Conservation (phyloP, 306 rosid species). For the Lupinus albus region DNA sequence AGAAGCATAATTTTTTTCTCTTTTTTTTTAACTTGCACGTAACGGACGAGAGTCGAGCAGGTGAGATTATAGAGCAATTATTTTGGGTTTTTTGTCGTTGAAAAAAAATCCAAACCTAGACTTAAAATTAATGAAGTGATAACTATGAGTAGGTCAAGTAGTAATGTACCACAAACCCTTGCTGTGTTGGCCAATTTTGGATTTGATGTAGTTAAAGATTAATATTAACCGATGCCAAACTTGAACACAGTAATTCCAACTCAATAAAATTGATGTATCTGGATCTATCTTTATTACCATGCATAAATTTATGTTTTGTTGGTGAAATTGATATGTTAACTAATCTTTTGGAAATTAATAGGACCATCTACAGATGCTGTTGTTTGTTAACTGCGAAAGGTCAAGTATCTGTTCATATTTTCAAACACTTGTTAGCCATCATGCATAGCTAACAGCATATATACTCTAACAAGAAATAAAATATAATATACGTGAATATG, state of each 20-base stretch:
- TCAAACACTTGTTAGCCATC: constrained; percentile 25
- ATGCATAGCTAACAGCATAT: not conserved
- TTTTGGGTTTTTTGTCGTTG: not conserved
- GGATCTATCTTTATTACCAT: not conserved
- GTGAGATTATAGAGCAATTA: not conserved
- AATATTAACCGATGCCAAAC: not conserved
- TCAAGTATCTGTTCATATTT: not conserved
- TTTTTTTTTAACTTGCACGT: not conserved
- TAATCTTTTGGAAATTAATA: constrained; percentile 36
- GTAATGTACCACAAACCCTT: constrained; percentile 4
- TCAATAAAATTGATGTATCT: constrained; percentile 22
- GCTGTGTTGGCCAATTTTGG: constrained; percentile 31
- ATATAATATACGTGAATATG: constrained; percentile 5
- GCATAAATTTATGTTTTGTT: constrained; percentile 19
- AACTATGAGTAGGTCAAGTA: not conserved
- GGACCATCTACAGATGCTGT: not conserved
- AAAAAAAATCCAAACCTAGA: not conserved
- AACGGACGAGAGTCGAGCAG: not conserved
- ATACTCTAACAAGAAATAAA: not conserved
- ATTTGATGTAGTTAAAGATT: not conserved
- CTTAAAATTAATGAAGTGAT: not conserved
- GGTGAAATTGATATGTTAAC: constrained; percentile 39
- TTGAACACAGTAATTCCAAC: constrained; percentile 37
- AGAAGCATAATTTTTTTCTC: not conserved
- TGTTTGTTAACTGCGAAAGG: constrained; percentile 35